Base-by-base conservation (phyloP, 768 basidiomycete genomes). In the Boletus vinaceobasis region DNA sequence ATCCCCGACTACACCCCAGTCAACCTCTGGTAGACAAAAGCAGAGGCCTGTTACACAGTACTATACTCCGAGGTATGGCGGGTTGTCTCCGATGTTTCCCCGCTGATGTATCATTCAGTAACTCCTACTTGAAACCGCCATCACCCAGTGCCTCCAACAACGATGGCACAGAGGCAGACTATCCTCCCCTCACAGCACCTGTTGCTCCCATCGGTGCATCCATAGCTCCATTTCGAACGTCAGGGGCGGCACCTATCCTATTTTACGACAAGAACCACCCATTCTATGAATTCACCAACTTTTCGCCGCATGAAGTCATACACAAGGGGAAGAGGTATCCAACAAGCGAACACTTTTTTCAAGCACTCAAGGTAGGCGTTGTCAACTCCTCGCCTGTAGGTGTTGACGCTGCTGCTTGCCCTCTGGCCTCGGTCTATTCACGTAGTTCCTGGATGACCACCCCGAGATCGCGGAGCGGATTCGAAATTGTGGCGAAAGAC, bases 281-380 rank as follows among this genome's bases (percentile, higher is more conserved):
- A 11, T 75, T 86, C 63, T 86, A 87, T 56, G 86, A 83, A 7
- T 87, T 88, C 62, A 87, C 86, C 39, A 87, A 87, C 66, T 88
- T 88, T 67, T 88, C 88, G 10, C 66, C 81, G 1, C 86, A 88
- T 66, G 74, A 81, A 42, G 80, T 90, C 10, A 60, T 73, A 10
- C 84, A 86, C 65, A 77, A 81, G 32, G 82, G 82, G 38, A 85
- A 82, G 64, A 75, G 70, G 50, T 90, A 88, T 63, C 85, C 87
- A 1, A 90, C 87, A 1, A 85, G 85, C 63, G 88, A 88, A 65
- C 88, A 89, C 67, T 77, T 89, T 11, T 89, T 87, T 62, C 87
- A 89, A 60, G 84, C 87, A 3, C 79, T 88, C 72, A 88, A 87
- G 66, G 85, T 84, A 51, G 11, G 67, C 48, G 10, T 43, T 53